Evolutionary conservation across 169 alveolate genomes (phyloP).

Genomic region (Plasmodium sp.): DNA sequence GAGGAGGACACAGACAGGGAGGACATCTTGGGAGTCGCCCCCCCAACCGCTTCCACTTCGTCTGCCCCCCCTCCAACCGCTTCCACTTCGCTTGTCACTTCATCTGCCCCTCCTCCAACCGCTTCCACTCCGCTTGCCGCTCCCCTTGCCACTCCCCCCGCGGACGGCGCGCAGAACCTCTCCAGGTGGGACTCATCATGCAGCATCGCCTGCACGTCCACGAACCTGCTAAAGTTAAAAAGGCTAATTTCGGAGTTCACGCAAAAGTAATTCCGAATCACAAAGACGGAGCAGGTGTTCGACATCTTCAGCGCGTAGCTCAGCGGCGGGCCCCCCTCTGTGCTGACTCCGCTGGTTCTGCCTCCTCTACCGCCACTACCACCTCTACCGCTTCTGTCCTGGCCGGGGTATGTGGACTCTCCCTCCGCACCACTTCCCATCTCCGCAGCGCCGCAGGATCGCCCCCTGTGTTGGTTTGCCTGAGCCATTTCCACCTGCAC

Average conservation of each 20-base stretch:
- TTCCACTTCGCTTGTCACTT: no score
- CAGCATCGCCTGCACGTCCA: constrained; percentile 19
- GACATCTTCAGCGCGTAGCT: constrained; percentile 20
- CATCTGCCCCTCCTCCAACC: no score
- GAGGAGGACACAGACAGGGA: not conserved
- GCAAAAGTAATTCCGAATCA: constrained; percentile 16
- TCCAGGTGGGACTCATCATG: constrained; percentile 16
- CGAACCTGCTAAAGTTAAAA: constrained; percentile 43
- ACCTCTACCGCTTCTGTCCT: not conserved
- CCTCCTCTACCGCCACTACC: not conserved
- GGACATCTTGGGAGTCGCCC: not conserved
- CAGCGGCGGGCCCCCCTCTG: not conserved
- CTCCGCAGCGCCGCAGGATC: not conserved
- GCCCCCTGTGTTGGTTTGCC: not conserved
- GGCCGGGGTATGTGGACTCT: not conserved
- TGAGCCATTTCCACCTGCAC: not conserved
- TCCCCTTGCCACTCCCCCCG: not conserved
- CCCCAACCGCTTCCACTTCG: not conserved
- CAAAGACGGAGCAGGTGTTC: constrained; percentile 30
- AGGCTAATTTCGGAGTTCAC: constrained; percentile 42
- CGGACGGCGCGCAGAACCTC: not conserved
- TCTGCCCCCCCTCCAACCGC: no score
- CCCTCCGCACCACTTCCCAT: not conserved
- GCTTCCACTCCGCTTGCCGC: no score
- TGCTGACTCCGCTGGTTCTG: no score